A percentile compares a stretch with the other conserved stretches of the same genome.
phyloP scores from a whole-genome alignment of 805 yeast species.

The Zygotorulaspora florentina region DNA sequence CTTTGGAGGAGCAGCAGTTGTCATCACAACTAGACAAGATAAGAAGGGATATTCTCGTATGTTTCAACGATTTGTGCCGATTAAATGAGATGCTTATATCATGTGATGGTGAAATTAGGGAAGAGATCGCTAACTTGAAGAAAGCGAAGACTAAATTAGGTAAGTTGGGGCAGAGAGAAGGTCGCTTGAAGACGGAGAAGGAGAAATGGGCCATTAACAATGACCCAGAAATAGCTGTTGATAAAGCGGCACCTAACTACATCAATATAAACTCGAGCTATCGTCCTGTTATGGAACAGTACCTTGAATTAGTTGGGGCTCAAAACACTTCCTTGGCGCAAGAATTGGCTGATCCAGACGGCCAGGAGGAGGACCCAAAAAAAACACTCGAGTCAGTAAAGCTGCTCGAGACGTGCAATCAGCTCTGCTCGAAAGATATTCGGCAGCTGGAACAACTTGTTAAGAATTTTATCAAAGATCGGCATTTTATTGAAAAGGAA shows the following conservation, averaged over 20 bases:
- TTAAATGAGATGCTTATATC: conserved; percentile 26
- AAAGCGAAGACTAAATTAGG: conserved; percentile 13
- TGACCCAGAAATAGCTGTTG: not conserved
- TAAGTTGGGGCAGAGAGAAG: conserved; percentile 11
- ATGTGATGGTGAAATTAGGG: conserved; percentile 25
- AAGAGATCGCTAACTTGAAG: conserved; percentile 16
- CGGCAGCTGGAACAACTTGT: conserved; percentile 21
- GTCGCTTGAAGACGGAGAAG: conserved; percentile 6
- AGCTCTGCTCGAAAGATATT: conserved; percentile 16
- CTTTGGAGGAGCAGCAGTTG: conserved; percentile 17
- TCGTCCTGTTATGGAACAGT: conserved; percentile 19
- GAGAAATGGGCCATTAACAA: conserved; percentile 8
- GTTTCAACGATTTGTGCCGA: conserved; percentile 27
- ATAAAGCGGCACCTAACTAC: not conserved
- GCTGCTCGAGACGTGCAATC: conserved; percentile 10
- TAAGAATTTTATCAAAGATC: conserved; percentile 24
- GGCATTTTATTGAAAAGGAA: conserved; percentile 24
- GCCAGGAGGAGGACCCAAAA: conserved; percentile 4
- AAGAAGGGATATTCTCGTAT: conserved; percentile 27
- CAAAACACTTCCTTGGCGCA: conserved; percentile 20
- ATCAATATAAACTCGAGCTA: conserved; percentile 17
- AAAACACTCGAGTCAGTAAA: conserved; percentile 2
- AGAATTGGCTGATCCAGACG: not conserved
- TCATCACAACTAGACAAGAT: conserved; percentile 19
- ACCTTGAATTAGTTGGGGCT: conserved; percentile 27